Evolutionary conservation across 257 asterid genomes (phyloP).

Genomic region (Fraxinus quadrangulata): DNA sequence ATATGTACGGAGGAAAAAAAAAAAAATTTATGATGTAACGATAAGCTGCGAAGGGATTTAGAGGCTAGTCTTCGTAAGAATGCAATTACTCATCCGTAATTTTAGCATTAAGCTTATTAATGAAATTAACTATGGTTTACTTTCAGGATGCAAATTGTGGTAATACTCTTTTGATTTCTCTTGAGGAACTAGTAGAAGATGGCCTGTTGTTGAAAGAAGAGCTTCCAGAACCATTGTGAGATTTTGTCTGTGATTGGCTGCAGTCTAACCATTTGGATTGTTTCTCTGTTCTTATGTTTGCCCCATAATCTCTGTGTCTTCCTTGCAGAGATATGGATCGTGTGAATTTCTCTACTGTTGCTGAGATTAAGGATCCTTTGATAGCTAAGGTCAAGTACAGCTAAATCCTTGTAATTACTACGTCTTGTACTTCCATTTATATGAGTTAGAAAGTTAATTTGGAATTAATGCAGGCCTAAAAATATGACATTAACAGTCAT

Average conservation of each 20-base stretch:
- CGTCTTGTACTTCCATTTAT: background rate
- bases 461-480: background rate
- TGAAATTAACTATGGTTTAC: slow-evolving; percentile 6
- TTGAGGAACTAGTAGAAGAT: slow-evolving; percentile 88
- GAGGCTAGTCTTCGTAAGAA: slow-evolving; percentile 13
- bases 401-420: slow-evolving; percentile 14
- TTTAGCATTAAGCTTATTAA: background rate
- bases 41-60: background rate
- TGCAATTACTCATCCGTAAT: background rate
- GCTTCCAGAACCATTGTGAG: slow-evolving; percentile 91
- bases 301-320: slow-evolving; percentile 17
- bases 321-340: slow-evolving; percentile 65
- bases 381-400: slow-evolving; percentile 59
- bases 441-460: slow-evolving; percentile 10
- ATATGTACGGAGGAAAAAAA: background rate
- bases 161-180: slow-evolving; percentile 86
- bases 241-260: slow-evolving; percentile 12
- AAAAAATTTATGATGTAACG: background rate
- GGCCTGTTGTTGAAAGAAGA: slow-evolving; percentile 76
- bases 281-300: slow-evolving; percentile 13
- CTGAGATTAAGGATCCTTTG: slow-evolving; percentile 82
- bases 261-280: slow-evolving; percentile 1
- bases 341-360: slow-evolving; percentile 67
- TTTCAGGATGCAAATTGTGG: slow-evolving; percentile 99
- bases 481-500: slow-evolving; percentile 14